Conservation (phyloP, 371 early-diverging fungal genomes). For the Encephalitozoon intestinalis region DNA sequence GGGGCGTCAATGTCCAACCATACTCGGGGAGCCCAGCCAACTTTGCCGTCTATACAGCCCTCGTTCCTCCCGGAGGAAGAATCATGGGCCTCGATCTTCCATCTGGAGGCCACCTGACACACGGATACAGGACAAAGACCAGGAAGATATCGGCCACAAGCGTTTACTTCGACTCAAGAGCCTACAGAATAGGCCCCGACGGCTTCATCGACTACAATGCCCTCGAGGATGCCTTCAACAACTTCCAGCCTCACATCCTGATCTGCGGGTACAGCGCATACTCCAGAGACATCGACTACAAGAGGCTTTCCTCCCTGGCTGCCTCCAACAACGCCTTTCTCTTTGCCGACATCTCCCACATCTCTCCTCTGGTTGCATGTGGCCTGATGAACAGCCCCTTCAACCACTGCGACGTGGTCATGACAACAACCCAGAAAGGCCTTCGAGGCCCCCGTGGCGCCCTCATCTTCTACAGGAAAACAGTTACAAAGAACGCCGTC, state of each 20-base stretch:
- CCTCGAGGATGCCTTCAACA: conserved; percentile 70
- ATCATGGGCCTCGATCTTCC: conserved; percentile 95
- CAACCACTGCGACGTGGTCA: conserved; percentile 87
- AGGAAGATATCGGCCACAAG: conserved; percentile 94
- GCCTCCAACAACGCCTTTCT: conserved; percentile 70
- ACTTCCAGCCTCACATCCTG: conserved; percentile 88
- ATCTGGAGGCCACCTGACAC: conserved; percentile 95
- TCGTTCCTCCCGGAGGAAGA: conserved; percentile 89
- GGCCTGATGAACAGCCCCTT: conserved; percentile 66
- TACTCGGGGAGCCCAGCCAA: conserved; percentile 89
- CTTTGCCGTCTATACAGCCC: conserved; percentile 83
- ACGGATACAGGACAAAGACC: conserved; percentile 89
- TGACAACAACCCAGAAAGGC: conserved; percentile 96
- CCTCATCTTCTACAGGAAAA: conserved; percentile 82
- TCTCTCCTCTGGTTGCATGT: conserved; percentile 64
- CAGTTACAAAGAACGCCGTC: conserved; percentile 65
- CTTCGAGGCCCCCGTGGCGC: conserved; percentile 94
- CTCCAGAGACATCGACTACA: conserved; percentile 84
- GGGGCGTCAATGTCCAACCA: conserved; percentile 96
- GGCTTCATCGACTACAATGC: conserved; percentile 86
- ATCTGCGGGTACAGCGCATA: conserved; percentile 95
- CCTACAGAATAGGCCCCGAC: conserved; percentile 77
- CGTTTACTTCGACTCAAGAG: conserved; percentile 84
- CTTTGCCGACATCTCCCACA: conserved; percentile 94
- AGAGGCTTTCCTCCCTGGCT: conserved; percentile 46